Base-by-base conservation (phyloP, 495 filamentous ascomycete genomes). In the Monascus purpureus region DNA sequence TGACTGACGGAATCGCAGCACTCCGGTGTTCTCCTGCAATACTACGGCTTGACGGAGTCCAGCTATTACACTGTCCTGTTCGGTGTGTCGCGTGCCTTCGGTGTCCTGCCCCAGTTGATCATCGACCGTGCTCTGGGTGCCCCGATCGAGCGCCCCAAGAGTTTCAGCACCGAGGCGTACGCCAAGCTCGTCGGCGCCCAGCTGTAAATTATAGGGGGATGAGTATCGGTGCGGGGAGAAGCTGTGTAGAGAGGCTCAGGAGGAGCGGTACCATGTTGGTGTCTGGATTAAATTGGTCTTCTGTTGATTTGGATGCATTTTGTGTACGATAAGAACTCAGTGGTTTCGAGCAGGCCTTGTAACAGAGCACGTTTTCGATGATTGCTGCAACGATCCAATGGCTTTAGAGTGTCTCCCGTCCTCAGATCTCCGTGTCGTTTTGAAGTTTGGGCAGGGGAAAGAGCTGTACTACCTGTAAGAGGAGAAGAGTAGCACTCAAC, bases 1-100 rank as follows among this genome's bases (percentile, higher is more conserved):
- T n/a, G n/a, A 29, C 53, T 59, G 28, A 59, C 39, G 13, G 15
- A 2, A 12, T 8, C 34, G 4, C 35, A 66, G 63, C 90, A 97
- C 79, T 93, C 83, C 25, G 90, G 90, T 70, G 90, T 96, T 43
- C 83, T 97, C 42, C 81, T 97, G 34, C 92, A 97, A 68, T 93
- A 97, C 74, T 97, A 97, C 62, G 90, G 90, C 47, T 69, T 97
- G 58, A 96, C 81, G 38, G 88, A 97, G 72, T 79, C 90, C 57
- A 95, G 78, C 78, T 97, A 90, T 77, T 97, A 97, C 77, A 97
- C 90, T 37, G 90, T 97, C 33, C 79, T 96, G 49, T 97, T 97
- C 63, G 90, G 90, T 72, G 92, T 97, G 13, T 93, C 86, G 41
- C 80, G 90, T 56, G 90, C 92, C 43, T 79, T 97, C 46, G 90